phyloP scores from a whole-genome alignment of 2,329 filamentous ascomycete genomes.

The Colletotrichum graminicola region DNA sequence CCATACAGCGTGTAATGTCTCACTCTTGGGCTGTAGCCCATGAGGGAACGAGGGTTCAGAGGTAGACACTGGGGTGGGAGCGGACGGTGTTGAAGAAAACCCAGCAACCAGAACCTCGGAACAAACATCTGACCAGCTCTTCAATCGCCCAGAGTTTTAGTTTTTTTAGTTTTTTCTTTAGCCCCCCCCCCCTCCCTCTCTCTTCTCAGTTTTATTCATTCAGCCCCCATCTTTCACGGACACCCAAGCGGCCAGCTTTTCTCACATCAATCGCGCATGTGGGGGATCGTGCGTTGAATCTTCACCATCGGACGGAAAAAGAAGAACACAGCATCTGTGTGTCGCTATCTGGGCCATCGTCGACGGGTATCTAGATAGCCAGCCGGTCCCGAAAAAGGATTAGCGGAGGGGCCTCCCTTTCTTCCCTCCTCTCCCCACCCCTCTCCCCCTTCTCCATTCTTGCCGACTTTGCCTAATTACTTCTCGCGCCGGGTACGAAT shows the following conservation, averaged over 20 bases:
- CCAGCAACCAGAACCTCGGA: conserved; percentile 39
- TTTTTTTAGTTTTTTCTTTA: not conserved
- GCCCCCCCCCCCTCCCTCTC: too few relatives aligned
- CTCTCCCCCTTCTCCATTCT: conserved; percentile 10
- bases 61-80: conserved; percentile 1
- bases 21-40: conserved; percentile 4
- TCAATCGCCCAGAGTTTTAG: conserved; percentile 19
- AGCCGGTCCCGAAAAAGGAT: conserved; percentile 28
- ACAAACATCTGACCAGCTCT: conserved; percentile 21
- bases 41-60: not conserved
- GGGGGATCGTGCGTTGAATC: not conserved
- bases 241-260: not conserved
- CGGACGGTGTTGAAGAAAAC: conserved; percentile 28
- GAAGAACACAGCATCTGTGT: not conserved
- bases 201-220: not conserved
- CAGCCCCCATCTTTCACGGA: not conserved
- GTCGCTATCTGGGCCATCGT: not conserved
- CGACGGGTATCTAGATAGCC: conserved; percentile 33
- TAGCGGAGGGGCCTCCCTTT: conserved; percentile 35
- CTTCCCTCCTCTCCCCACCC: not conserved
- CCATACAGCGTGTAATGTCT: conserved; percentile 26
- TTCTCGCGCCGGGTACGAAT: conserved; percentile 31
- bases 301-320: not conserved
- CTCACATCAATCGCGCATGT: not conserved
- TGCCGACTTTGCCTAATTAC: conserved; percentile 2